phyloP scores from a whole-genome alignment of 129 eudicot genomes.

The Centella asiatica region DNA sequence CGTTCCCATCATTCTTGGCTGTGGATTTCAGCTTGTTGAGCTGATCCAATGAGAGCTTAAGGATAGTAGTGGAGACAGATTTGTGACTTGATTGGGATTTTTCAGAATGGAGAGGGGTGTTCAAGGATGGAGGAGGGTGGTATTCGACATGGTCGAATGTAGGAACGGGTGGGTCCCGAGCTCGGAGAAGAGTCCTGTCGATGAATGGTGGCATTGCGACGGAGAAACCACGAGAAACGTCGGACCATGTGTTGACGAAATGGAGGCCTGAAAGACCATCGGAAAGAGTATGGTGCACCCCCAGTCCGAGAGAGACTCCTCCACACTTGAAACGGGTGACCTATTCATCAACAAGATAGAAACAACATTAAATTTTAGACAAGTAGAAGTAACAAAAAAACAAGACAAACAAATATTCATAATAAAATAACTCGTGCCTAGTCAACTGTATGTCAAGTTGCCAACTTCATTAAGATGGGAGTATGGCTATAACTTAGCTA shows the following conservation, averaged over 20 bases:
- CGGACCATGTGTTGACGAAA: constrained; percentile 56
- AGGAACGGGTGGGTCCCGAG: constrained; percentile 48
- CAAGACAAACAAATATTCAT: no score
- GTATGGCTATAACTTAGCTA: no score
- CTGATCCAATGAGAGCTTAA: constrained; percentile 44
- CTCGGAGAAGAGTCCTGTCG: constrained; percentile 52
- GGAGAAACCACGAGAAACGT: constrained; percentile 43
- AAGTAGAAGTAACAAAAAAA: no score
- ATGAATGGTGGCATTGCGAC: constrained; percentile 49
- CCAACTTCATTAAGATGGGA: no score
- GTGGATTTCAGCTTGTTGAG: constrained; percentile 37
- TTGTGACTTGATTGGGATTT: constrained; percentile 12
- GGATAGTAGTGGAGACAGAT: constrained; percentile 25
- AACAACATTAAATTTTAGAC: no score
- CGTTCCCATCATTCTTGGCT: constrained; percentile 27
- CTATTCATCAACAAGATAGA: constrained; percentile 10
- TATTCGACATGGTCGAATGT: constrained; percentile 40
- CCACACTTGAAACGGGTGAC: constrained; percentile 56
- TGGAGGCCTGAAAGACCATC: constrained; percentile 46
- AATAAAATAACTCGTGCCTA: no score
- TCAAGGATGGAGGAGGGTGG: constrained; percentile 45
- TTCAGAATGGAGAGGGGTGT: not conserved
- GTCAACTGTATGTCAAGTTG: no score
- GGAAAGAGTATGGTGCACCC: constrained; percentile 30
- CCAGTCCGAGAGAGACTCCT: constrained; percentile 41